Base-by-base conservation (phyloP, 768 basidiomycete genomes). In the Tylopilus rubrobrunneus region DNA sequence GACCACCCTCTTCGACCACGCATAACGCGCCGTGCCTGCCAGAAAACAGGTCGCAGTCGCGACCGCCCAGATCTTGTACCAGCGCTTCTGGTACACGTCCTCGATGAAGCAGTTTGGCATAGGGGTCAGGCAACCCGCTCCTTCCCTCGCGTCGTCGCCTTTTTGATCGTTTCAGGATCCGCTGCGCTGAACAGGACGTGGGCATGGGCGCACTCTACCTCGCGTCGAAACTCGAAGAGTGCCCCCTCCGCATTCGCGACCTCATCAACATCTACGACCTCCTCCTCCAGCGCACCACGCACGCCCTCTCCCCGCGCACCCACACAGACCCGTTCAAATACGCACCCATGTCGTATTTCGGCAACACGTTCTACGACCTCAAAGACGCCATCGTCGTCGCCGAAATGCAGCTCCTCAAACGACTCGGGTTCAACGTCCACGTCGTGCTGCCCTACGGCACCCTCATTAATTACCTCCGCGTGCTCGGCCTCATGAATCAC, bases 41-140 rank as follows among this genome's bases (percentile, higher is more conserved):
- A 91, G 89, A 71, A 97, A 98, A 59, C 97, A 99, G 68, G 95
- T 97, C 28, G 95, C 95, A 14, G 89, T 98, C 49, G 93, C 97
- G 7, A 92, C 95, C 1, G 97, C 97, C 0, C 95, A 98, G 67
- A 92, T 98, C 31, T 74, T 99, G 2, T 96, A 95, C 67, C 97
- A 99, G 58, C 78, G 96, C 33, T 99, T 99, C 76, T 98, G 89
- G 89, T 98, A 83, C 72, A 90, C 96, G 17, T 86, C 87, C 5
- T 96, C 93, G 8, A 84, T 99, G 85, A 89, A 89, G 67, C 90
- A 94, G 51, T 99, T 94, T 71, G 87, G 94, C 23, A 86, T 98
- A 54, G 89, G 86, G 61, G 95, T 97, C 63, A 70, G 91, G 48
- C 60, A 19, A 31, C 31, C 17, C 33, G 7, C 74, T 42, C 53